Evolutionary conservation across 2,329 filamentous ascomycete species (phyloP).

Genomic region (Decorospora gaudefroyi): DNA sequence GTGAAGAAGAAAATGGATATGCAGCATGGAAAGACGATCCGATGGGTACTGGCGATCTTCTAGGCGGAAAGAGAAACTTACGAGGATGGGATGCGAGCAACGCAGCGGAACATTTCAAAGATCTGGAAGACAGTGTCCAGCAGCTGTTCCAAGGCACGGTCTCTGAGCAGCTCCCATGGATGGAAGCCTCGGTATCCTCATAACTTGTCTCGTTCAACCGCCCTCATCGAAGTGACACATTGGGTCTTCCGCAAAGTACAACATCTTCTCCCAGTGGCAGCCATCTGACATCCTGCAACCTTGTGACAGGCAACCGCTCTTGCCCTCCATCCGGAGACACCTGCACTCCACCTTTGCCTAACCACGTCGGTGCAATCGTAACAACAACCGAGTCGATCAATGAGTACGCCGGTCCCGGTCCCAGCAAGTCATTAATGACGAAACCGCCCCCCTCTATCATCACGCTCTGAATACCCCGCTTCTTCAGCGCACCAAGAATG

Average conservation of each 20-base stretch:
- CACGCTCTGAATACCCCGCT: slow-evolving; percentile 67
- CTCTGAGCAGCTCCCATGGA: slow-evolving; percentile 37
- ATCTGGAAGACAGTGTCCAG: slow-evolving; percentile 38
- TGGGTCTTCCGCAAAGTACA: slow-evolving; percentile 73
- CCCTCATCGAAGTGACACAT: neutral
- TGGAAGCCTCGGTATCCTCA: neutral
- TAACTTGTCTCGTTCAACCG: too few relatives aligned
- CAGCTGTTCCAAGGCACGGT: slow-evolving; percentile 30
- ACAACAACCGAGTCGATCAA: slow-evolving; percentile 79
- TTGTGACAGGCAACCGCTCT: slow-evolving; percentile 61
- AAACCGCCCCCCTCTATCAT: slow-evolving; percentile 90
- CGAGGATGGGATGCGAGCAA: slow-evolving; percentile 47
- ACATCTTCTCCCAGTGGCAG: slow-evolving; percentile 79
- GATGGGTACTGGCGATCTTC: slow-evolving; percentile 43
- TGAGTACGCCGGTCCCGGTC: slow-evolving; percentile 4
- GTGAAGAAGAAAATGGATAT: slow-evolving; percentile 48
- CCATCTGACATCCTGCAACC: slow-evolving; percentile 71
- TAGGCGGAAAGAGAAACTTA: slow-evolving; percentile 48
- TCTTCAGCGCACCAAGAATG: slow-evolving; percentile 5
- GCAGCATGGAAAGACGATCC: slow-evolving; percentile 48
- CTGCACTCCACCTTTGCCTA: slow-evolving; percentile 80
- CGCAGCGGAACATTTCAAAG: slow-evolving; percentile 23
- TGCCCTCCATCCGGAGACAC: slow-evolving; percentile 69
- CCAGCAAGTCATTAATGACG: slow-evolving; percentile 81
- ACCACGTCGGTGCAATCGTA: slow-evolving; percentile 86